A percentile compares a stretch with the other conserved stretches of the same genome.
Evolutionary conservation across 352 stramenopile genomes (phyloP).

Genomic region (Pseudoperonospora humuli): DNA sequence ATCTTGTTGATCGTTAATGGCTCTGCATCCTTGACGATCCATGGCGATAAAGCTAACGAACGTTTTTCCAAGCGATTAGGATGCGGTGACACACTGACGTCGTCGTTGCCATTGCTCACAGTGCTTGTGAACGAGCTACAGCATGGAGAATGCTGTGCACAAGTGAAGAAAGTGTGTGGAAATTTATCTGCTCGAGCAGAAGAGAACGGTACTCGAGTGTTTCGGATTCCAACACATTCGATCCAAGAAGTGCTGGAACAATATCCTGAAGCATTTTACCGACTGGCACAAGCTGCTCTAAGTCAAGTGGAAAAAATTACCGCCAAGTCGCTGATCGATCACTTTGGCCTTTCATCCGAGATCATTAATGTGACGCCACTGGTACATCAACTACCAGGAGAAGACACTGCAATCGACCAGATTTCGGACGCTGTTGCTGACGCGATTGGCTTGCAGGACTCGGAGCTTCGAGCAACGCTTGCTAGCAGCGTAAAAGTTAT

Average conservation of each 20-base stretch:
- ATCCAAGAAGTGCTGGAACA: constrained; percentile 44
- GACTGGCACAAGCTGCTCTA: constrained; percentile 59
- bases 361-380: constrained; percentile 32
- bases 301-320: constrained; percentile 83
- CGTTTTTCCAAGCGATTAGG: constrained; percentile 44
- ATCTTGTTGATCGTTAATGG: constrained; percentile 68
- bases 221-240: constrained; percentile 47
- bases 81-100: constrained; percentile 64
- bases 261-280: constrained; percentile 68
- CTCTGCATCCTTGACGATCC: constrained; percentile 47
- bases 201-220: constrained; percentile 46
- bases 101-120: constrained; percentile 56
- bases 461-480: constrained; percentile 26
- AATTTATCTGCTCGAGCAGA: constrained; percentile 42
- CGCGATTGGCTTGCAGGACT: constrained; percentile 39
- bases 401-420: constrained; percentile 5
- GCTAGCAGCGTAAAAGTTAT: constrained; percentile 28
- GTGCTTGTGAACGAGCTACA: constrained; percentile 40
- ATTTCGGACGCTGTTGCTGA: constrained; percentile 33
- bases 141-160: constrained; percentile 12
- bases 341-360: constrained; percentile 57
- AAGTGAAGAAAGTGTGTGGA: constrained; percentile 45
- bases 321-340: constrained; percentile 64
- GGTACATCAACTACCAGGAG: constrained; percentile 21
- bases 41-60: constrained; percentile 29